Conservation (phyloP, 192 early-diverging fungal species). For the Coemansia biformis region DNA sequence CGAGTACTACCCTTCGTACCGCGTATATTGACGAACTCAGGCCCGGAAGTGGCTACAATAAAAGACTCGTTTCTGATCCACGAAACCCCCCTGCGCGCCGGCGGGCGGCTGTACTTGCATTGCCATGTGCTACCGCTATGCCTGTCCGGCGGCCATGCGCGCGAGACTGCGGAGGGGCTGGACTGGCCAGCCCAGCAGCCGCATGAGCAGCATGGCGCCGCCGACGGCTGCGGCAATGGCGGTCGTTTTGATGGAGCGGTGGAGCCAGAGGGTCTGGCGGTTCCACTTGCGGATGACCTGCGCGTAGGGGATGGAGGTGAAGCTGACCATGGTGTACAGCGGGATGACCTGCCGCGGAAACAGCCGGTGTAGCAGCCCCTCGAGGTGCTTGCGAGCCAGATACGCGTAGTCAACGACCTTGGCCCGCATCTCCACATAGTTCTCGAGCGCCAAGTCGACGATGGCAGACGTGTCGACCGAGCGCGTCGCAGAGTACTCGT, state of each 20-base stretch:
- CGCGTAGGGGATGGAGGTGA: conserved; percentile 82
- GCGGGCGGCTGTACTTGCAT: no score
- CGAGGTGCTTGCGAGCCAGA: conserved; percentile 72
- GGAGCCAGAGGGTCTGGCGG: conserved; percentile 35
- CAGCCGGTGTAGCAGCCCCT: conserved; percentile 65
- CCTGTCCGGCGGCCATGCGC: conserved; percentile 1
- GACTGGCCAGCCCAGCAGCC: conserved; percentile 15
- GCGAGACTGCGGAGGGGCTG: conserved; percentile 7
- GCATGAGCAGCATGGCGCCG: conserved; percentile 7
- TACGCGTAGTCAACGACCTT: conserved; percentile 71
- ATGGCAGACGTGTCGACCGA: conserved; percentile 78
- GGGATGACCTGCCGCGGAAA: conserved; percentile 74
- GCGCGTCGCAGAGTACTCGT: conserved; percentile 65
- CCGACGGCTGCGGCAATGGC: conserved; percentile 5
- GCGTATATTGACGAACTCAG: conserved; percentile 25
- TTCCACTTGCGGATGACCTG: conserved; percentile 51
- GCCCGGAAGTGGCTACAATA: no score
- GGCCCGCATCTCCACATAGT: conserved; percentile 92
- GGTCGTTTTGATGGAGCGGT: conserved; percentile 10
- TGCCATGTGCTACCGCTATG: no score
- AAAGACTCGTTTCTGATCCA: no score
- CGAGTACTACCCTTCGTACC: conserved; percentile 50
- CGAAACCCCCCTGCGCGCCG: no score
- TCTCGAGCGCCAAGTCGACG: conserved; percentile 87
- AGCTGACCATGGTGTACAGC: conserved; percentile 95